These are phyloP conservation scores for Trichothecium sympodiale DNA, from an alignment of 2,329 filamentous ascomycete species.

Conservation along the genomic window DNA sequence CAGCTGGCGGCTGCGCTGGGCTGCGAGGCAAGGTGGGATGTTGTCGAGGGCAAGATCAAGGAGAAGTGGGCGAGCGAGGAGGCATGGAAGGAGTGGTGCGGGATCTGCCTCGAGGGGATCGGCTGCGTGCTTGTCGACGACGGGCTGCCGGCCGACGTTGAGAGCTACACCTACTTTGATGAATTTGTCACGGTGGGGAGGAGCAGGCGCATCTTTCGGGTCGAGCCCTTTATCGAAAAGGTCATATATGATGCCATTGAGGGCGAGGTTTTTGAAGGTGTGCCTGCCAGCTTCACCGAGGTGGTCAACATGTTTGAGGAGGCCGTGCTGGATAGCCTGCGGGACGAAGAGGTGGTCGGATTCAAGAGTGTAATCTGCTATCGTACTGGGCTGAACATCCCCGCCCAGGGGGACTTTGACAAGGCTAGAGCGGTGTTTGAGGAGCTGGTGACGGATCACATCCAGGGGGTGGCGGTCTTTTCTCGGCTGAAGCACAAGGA, in stretches of 20 bases:
- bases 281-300: constrained; percentile 14
- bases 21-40: constrained; percentile 52
- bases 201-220: constrained; percentile 65
- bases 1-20: constrained; percentile 56
- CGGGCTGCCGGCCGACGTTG: constrained; percentile 48
- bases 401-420: constrained; percentile 28
- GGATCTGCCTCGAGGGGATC: constrained; percentile 58
- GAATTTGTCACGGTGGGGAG: constrained; percentile 45
- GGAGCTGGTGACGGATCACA: constrained; percentile 13
- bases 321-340: constrained; percentile 47
- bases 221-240: constrained; percentile 60
- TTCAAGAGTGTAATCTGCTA: constrained; percentile 84
- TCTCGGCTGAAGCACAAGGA: constrained; percentile 49
- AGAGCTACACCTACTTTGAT: constrained; percentile 54
- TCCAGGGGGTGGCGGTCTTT: constrained; percentile 18
- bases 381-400: constrained; percentile 58
- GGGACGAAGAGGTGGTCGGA: constrained; percentile 50
- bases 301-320: constrained; percentile 27
- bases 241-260: constrained; percentile 33
- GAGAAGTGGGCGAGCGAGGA: constrained; percentile 25
- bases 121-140: constrained; percentile 72
- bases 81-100: constrained; percentile 45
- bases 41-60: constrained; percentile 32
- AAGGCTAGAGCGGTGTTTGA: constrained; percentile 26
- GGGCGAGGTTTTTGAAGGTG: too few species aligned